A percentile compares a stretch with the other conserved stretches of the same genome.
phyloP scores from a whole-genome alignment of 2,329 filamentous ascomycete species.

The Penicillium sp. region DNA sequence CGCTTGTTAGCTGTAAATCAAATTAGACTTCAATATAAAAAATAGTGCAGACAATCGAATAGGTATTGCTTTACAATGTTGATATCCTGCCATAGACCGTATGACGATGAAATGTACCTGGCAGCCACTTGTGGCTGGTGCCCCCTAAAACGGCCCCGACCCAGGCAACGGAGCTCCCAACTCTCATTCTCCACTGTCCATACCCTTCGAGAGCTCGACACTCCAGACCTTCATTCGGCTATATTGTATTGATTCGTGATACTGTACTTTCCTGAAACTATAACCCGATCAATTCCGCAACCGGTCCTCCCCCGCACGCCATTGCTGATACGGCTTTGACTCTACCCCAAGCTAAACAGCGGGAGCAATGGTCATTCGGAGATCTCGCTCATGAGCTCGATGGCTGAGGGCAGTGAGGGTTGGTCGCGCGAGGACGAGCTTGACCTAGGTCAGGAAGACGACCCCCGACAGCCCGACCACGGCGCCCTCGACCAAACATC shows the following conservation, averaged over 20 bases:
- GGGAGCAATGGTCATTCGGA: conserved; percentile 55
- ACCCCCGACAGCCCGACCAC: conserved; percentile 31
- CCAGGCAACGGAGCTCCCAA: conserved; percentile 9
- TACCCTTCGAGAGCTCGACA: conserved; percentile 10
- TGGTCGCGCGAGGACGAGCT: conserved; percentile 59
- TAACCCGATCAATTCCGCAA: neutral
- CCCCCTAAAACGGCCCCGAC: conserved; percentile 8
- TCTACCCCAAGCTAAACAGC: conserved; percentile 10
- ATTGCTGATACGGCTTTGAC: conserved; percentile 8
- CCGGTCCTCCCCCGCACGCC: neutral
- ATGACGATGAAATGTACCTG: conserved; percentile 2
- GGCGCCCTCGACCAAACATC: conserved; percentile 26
- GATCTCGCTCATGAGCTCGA: conserved; percentile 66
- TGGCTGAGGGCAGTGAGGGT: conserved; percentile 61
- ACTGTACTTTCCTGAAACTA: neutral
- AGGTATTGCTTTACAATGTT: neutral
- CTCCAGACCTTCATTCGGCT: neutral
- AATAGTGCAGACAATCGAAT: neutral
- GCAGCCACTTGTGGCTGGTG: conserved; percentile 13
- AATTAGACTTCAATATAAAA: neutral
- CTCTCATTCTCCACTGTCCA: conserved; percentile 11
- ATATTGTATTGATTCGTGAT: neutral
- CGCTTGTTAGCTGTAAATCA: neutral
- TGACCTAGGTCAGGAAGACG: conserved; percentile 44
- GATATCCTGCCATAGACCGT: neutral